Evolutionary conservation across 805 yeast species (phyloP).

Genomic region (Candida pseudoglaebosa): DNA sequence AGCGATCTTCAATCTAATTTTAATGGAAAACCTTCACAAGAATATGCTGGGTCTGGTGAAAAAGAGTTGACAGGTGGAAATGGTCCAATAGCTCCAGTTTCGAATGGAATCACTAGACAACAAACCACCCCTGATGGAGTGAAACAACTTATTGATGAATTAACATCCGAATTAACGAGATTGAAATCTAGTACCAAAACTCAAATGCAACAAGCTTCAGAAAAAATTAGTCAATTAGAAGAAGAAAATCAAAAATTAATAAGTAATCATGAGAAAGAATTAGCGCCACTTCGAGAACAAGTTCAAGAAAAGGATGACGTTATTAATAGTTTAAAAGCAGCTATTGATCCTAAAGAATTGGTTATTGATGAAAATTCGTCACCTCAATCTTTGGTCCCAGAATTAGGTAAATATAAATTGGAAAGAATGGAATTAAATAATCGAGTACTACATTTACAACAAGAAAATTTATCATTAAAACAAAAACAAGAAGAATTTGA

Average conservation of each 20-base stretch:
- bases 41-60: background rate
- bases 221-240: conserved; percentile 49
- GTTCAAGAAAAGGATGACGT: conserved; percentile 28
- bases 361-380: conserved; percentile 13
- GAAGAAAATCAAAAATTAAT: conserved; percentile 17
- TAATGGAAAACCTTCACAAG: background rate
- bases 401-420: conserved; percentile 37
- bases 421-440: conserved; percentile 42
- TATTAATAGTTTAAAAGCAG: conserved; percentile 27
- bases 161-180: conserved; percentile 29
- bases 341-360: conserved; percentile 23
- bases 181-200: conserved; percentile 32
- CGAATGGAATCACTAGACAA: conserved; percentile 4
- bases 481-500: conserved; percentile 45
- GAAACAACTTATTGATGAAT: conserved; percentile 28
- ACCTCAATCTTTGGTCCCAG: conserved; percentile 19
- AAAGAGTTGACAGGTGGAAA: background rate
- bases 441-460: conserved; percentile 40
- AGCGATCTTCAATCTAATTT: background rate
- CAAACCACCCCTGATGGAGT: conserved; percentile 11
- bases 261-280: conserved; percentile 8
- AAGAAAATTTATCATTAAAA: conserved; percentile 42
- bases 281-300: conserved; percentile 10
- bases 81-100: conserved; percentile 3
- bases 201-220: conserved; percentile 57